phyloP scores from a whole-genome alignment of 306 rosid genomes.

The Sophora flavescens region DNA sequence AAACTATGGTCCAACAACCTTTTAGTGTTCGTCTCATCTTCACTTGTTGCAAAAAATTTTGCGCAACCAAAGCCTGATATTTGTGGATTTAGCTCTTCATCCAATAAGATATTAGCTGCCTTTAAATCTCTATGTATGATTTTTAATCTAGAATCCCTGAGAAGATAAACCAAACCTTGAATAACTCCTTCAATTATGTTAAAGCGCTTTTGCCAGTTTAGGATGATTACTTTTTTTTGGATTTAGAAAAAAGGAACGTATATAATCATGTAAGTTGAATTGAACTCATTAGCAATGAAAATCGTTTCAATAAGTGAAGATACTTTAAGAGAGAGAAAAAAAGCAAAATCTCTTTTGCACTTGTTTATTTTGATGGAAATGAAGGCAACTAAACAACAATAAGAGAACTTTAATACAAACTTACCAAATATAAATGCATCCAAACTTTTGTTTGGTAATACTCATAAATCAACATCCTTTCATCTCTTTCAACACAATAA shows the following conservation, averaged over 20 bases:
- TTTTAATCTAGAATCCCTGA: slow-evolving; percentile 44
- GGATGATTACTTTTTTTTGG: too few relatives aligned
- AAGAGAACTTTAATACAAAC: background rate
- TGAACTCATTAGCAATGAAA: too few relatives aligned
- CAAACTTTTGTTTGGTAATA: slow-evolving; percentile 52
- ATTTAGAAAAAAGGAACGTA: too few relatives aligned
- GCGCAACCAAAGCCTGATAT: slow-evolving; percentile 42
- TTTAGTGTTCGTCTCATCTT: background rate
- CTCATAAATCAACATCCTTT: slow-evolving; percentile 50
- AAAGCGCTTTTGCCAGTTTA: too few relatives aligned
- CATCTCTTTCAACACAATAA: slow-evolving; percentile 44
- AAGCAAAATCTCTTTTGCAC: too few relatives aligned
- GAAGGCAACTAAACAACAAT: too few relatives aligned
- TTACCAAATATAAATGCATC: slow-evolving; percentile 45
- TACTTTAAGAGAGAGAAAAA: too few relatives aligned
- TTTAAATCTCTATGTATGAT: slow-evolving; percentile 47
- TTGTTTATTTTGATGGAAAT: too few relatives aligned
- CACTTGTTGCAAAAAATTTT: background rate
- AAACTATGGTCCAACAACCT: slow-evolving; percentile 35
- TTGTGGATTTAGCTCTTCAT: slow-evolving; percentile 41
- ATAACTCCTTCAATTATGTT: slow-evolving; percentile 41
- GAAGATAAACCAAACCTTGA: slow-evolving; percentile 41
- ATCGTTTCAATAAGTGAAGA: too few relatives aligned
- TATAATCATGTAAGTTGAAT: too few relatives aligned
- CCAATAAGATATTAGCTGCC: slow-evolving; percentile 39